Evolutionary conservation across 2,329 filamentous ascomycete species (phyloP).

Genomic region (Colletotrichum orchidophilum): DNA sequence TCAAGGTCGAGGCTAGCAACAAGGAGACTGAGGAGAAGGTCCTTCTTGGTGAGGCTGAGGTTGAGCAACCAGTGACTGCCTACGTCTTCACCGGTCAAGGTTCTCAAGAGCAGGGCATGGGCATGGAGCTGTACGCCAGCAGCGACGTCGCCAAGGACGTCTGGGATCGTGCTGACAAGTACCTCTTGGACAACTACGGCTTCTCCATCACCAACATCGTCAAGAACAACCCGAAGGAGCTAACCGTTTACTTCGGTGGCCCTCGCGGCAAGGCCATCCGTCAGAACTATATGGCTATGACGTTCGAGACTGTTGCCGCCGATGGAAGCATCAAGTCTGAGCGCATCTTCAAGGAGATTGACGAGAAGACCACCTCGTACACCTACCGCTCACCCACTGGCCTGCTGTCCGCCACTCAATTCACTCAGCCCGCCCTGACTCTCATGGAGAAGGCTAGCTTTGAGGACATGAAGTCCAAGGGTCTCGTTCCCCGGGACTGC

Average conservation of each 20-base stretch:
- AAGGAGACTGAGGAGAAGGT: conserved; percentile 97
- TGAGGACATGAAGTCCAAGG: conserved; percentile 98
- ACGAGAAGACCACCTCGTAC: conserved; percentile 92
- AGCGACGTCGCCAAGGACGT: conserved; percentile 95
- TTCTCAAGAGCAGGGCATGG: conserved; percentile 99
- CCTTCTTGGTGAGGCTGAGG: conserved; percentile 91
- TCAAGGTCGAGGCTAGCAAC: conserved; percentile 97
- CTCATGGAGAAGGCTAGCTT: conserved; percentile 99
- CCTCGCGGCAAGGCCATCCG: conserved; percentile 96
- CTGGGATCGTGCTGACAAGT: conserved; percentile 97
- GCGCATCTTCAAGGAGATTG: conserved; percentile 99
- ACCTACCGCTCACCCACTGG: conserved; percentile 96
- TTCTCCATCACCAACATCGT: conserved; percentile 99
- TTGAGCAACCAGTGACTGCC: conserved; percentile 95
- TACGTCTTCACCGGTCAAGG: conserved; percentile 99
- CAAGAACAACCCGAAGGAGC: conserved; percentile 98
- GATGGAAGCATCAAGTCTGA: conserved; percentile 97
- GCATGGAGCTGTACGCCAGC: conserved; percentile 97
- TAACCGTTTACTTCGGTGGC: conserved; percentile 97
- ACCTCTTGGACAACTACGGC: conserved; percentile 98
- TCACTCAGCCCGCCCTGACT: conserved; percentile 96
- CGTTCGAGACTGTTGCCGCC: conserved; percentile 94
- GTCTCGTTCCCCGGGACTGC: conserved; percentile 93
- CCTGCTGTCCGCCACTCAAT: conserved; percentile 95
- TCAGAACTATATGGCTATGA: conserved; percentile 99